Conservation (phyloP, 2,329 filamentous ascomycete genomes). For the Dactylellina sp. region DNA sequence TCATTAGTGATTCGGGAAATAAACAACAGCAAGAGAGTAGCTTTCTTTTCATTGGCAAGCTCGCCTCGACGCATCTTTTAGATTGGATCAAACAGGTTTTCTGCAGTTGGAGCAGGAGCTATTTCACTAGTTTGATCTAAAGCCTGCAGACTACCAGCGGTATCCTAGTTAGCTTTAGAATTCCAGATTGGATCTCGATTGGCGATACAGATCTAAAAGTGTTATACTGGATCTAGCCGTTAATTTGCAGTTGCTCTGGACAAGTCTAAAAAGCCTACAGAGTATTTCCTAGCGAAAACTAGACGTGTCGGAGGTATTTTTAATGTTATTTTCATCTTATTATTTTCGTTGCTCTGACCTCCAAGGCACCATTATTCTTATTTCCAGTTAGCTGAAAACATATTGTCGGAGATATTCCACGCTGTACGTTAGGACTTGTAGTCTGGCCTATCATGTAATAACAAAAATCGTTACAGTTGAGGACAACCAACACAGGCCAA, state of each 20-base stretch:
- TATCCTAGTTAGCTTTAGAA: slow-evolving; percentile 34
- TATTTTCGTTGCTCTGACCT: too few species aligned
- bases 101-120: slow-evolving; percentile 7
- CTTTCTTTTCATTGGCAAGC: slow-evolving; percentile 1
- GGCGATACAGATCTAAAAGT: slow-evolving; percentile 52
- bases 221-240: slow-evolving; percentile 26
- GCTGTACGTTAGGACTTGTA: background rate
- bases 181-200: slow-evolving; percentile 56
- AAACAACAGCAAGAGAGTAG: slow-evolving; percentile 13
- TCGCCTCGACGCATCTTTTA: slow-evolving; percentile 6
- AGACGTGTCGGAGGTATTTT: too few species aligned
- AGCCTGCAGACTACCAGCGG: slow-evolving; percentile 17
- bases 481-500: slow-evolving; percentile 23
- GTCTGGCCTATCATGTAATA: slow-evolving; percentile 17
- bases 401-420: slow-evolving; percentile 6
- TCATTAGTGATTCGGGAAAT: slow-evolving; percentile 38
- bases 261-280: slow-evolving; percentile 14
- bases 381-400: too few species aligned
- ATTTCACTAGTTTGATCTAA: slow-evolving; percentile 14
- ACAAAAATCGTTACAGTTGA: slow-evolving; percentile 10
- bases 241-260: background rate
- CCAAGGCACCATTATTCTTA: too few species aligned
- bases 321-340: too few species aligned
- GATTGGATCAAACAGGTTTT: slow-evolving; percentile 27
- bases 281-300: background rate